Evolutionary conservation across 495 filamentous ascomycete genomes (phyloP).

Genomic region (Sporormia fimetaria): DNA sequence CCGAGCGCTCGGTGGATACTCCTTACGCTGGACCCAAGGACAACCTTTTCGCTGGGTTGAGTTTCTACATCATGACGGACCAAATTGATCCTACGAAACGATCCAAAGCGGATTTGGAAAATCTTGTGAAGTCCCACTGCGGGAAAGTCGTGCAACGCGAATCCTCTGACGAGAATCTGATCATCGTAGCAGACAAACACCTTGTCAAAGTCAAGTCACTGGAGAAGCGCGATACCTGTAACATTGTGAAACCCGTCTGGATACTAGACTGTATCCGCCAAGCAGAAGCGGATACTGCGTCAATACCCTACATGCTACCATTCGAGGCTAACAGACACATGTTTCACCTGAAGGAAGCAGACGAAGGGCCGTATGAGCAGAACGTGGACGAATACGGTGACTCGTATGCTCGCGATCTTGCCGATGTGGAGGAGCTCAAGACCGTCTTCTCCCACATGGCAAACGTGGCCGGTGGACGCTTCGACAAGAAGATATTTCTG

Average conservation of each 20-base stretch:
- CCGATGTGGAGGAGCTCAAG: conserved; percentile 48
- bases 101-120: conserved; percentile 70
- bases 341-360: conserved; percentile 42
- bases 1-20: conserved; percentile 33
- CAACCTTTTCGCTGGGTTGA: conserved; percentile 59
- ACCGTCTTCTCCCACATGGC: conserved; percentile 42
- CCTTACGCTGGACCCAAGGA: conserved; percentile 47
- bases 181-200: conserved; percentile 65
- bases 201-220: conserved; percentile 79
- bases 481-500: conserved; percentile 29
- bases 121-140: conserved; percentile 75
- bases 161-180: conserved; percentile 45
- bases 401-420: conserved; percentile 67
- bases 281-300: conserved; percentile 47
- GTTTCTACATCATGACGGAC: conserved; percentile 67
- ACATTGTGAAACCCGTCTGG: conserved; percentile 75
- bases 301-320: conserved; percentile 50
- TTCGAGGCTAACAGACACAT: conserved; percentile 56
- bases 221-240: conserved; percentile 52
- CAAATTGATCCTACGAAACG: conserved; percentile 48
- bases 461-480: conserved; percentile 24
- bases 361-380: conserved; percentile 35
- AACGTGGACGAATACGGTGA: conserved; percentile 71
- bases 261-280: conserved; percentile 69
- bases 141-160: conserved; percentile 71